Conservation (phyloP, 78 protist genomes). For the Cavenderia fasciculata region DNA sequence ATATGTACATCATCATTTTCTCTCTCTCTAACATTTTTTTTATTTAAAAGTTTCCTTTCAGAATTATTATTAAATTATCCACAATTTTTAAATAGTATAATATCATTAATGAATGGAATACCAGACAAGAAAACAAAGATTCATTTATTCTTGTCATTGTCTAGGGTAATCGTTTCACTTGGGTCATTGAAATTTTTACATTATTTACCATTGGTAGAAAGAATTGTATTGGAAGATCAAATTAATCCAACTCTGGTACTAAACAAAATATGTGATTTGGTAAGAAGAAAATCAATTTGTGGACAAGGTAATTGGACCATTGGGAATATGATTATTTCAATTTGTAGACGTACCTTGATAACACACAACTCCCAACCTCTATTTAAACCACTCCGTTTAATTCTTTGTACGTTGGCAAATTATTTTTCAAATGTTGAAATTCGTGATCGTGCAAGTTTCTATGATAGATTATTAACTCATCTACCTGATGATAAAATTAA, state of each 20-base stretch:
- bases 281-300: constrained; percentile 16
- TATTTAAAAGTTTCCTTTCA: not conserved
- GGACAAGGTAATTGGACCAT: constrained; percentile 42
- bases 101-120: constrained; percentile 32
- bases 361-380: constrained; percentile 3
- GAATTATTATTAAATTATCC: constrained; percentile 29
- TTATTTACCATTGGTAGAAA: constrained; percentile 61
- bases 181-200: constrained; percentile 30
- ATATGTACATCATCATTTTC: not conserved
- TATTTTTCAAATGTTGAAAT: constrained; percentile 50
- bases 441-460: constrained; percentile 48
- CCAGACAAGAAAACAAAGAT: constrained; percentile 1
- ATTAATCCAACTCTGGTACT: constrained; percentile 54
- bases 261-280: constrained; percentile 25
- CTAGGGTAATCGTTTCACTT: constrained; percentile 7
- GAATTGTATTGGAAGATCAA: constrained; percentile 50
- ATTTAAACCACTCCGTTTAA: constrained; percentile 34
- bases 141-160: constrained; percentile 19
- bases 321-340: constrained; percentile 59
- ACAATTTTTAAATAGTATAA: constrained; percentile 40
- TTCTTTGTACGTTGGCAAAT: constrained; percentile 1
- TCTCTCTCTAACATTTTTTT: not conserved
- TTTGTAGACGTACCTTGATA: constrained; percentile 26
- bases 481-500: constrained; percentile 74
- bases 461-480: constrained; percentile 47